A percentile compares a stretch with the other conserved stretches of the same genome.
Conservation (phyloP, 192 early-diverging fungal genomes). For the Allomyces javanicus region DNA sequence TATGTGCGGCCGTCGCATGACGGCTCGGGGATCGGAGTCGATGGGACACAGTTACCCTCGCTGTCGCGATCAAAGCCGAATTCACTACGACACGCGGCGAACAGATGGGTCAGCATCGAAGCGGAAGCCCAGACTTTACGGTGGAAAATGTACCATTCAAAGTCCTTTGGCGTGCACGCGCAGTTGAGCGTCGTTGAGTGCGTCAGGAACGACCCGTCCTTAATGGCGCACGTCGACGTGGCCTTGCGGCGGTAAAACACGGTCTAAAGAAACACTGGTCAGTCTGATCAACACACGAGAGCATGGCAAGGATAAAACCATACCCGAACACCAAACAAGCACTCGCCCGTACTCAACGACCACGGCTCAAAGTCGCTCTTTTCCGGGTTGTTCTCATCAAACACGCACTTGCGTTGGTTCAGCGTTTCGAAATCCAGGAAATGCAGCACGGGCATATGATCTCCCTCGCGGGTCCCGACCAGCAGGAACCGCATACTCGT, state of each 20-base stretch:
- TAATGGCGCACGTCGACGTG: slow-evolving; percentile 44
- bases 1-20: slow-evolving; percentile 54
- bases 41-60: slow-evolving; percentile 39
- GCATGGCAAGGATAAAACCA: slow-evolving; percentile 4
- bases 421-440: slow-evolving; percentile 23
- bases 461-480: slow-evolving; percentile 28
- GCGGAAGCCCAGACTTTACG: neutral
- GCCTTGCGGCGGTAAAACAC: slow-evolving; percentile 57
- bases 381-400: slow-evolving; percentile 24
- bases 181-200: slow-evolving; percentile 32
- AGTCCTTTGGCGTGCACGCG: slow-evolving; percentile 57
- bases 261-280: slow-evolving; percentile 53
- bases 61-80: slow-evolving; percentile 57
- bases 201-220: slow-evolving; percentile 35
- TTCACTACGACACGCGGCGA: slow-evolving; percentile 22
- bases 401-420: slow-evolving; percentile 18
- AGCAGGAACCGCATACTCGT: slow-evolving; percentile 56
- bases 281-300: slow-evolving; percentile 16
- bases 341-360: slow-evolving; percentile 49
- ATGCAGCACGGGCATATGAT: slow-evolving; percentile 10
- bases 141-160: slow-evolving; percentile 41
- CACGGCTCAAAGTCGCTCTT: slow-evolving; percentile 80
- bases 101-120: neutral
- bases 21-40: slow-evolving; percentile 54
- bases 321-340: slow-evolving; percentile 35